Evolutionary conservation across 352 stramenopile genomes (phyloP), one percentile per base, ranked within the genome.

Genomic region (Phytopythium litorale): DNA sequence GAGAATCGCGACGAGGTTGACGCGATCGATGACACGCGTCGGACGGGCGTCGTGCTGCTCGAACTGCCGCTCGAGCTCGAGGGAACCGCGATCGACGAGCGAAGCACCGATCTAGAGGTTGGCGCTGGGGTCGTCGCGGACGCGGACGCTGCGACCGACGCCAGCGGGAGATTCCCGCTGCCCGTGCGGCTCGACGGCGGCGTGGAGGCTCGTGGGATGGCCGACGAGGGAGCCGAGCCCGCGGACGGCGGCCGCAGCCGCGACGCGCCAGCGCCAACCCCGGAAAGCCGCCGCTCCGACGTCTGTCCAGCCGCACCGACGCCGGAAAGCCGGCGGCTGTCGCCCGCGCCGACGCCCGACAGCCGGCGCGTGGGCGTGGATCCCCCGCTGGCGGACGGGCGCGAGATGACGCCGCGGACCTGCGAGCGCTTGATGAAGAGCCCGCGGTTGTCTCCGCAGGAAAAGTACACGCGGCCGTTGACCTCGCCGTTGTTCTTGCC

Each of bases 401-500:
- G 46, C 18, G 68, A 71, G 11, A 86, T 58, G 13, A 86, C 52
- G 56, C 67, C 45, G 51, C 78, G 64, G 64, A 77, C 69, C 66
- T 64, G 59, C 45, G 33, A 59, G 67, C 57, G 63, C 68, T 88
- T 90, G 35, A 89, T 78, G 59, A 95, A 95, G 4, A 94, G 71
- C 0, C 85, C 84, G 64, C 89, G 76, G 65, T 89, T 84, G n/a
- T 72, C 62, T 21, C 69, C 69, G 53, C 84, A 94, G 3, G 62
- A 76, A 65, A 96, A 96, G 74, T 96, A 96, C 23, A 87, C 77
- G 57, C 75, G 72, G 56, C 85, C 87, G 56, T 91, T 91, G 52
- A 96, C 70, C 67, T 90, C 80, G 58, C 87, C 87, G 58, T 88
- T 91, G 79, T 96, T 91, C 72, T 93, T 93, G 13, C 87, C 87